These are phyloP conservation scores for Erysiphe pulchra DNA, from an alignment of 2,329 filamentous ascomycete genomes.

Conservation along the genomic window DNA sequence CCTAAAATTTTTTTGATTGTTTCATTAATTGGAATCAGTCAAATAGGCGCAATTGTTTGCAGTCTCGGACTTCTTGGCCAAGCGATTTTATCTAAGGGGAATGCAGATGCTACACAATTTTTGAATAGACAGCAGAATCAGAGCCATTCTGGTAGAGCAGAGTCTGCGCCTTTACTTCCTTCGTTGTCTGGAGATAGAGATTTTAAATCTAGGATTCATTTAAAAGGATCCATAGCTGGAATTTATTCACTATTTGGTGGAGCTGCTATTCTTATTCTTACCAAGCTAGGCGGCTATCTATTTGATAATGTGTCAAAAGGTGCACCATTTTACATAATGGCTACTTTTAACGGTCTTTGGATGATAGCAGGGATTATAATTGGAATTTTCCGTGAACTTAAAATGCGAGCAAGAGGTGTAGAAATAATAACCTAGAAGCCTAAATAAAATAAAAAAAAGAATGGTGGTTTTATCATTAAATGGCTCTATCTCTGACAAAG, in stretches of 20 bases:
- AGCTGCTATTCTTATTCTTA: constrained; percentile 68
- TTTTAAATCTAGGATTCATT: constrained; percentile 13
- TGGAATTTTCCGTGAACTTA: constrained; percentile 10
- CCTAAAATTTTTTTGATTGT: constrained; percentile 50
- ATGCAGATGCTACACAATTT: constrained; percentile 11
- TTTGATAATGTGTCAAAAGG: constrained; percentile 54
- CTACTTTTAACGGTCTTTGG: constrained; percentile 55
- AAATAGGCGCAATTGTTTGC: constrained; percentile 91
- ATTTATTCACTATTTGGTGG: constrained; percentile 84
- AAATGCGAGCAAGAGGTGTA: not conserved
- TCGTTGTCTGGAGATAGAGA: constrained; percentile 11
- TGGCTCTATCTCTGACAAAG: no score
- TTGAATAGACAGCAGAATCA: not conserved
- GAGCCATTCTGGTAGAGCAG: constrained; percentile 2
- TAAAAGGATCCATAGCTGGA: constrained; percentile 87
- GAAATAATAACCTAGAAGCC: not conserved
- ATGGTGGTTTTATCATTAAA: no score
- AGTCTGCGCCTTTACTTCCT: constrained; percentile 1
- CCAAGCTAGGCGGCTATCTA: constrained; percentile 66
- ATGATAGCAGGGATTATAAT: constrained; percentile 21
- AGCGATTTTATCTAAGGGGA: constrained; percentile 36
- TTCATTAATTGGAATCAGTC: constrained; percentile 63
- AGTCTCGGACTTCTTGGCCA: constrained; percentile 69
- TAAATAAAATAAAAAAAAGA: no score
- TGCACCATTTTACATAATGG: constrained; percentile 88